Base-by-base conservation (phyloP, 495 filamentous ascomycete genomes). In the Glutinoglossum americanum region DNA sequence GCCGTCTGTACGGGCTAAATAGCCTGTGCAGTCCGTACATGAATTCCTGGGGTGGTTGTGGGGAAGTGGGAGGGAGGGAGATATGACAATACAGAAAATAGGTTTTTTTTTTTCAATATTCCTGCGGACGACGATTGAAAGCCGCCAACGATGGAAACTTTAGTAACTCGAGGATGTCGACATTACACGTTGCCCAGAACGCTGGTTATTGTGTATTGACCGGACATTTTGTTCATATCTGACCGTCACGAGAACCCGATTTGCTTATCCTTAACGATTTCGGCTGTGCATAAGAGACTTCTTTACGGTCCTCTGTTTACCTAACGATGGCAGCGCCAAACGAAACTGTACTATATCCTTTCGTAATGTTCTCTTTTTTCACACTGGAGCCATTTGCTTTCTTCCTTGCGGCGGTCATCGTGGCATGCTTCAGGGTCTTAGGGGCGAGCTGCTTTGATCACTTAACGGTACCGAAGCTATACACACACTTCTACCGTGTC, bases 201-300 rank as follows among this genome's bases (percentile, higher is more conserved):
- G 11, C 23, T 53, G 49, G 49, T 0, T 17, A 32, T 25, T 53
- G 28, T 49, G 25, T n/a, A 53, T 53, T 53, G 49, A 53, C 49
- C 7, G 2, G 25, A 30, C 49, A 53, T 32, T 17, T 53, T 53
- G 49, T 53, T 21, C 49, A 30, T 28, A 53, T 32, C 19, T 28
- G 17, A 53, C 15, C 49, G 49, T 30, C 49, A 53, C 49, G 49
- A 53, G 49, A n/a, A 32, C 49, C 28, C 49, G 49, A 28, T 53
- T 53, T 53, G 49, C 49, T 53, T 53, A 32, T 53, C 25, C 28
- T 28, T 32, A 53, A 53, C 26, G 49, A 53, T 53, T 53, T 53
- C 49, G 26, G 49, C 49, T 53, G 49, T 53, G 49, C 49, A 30
- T 53, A 53, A 53, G 26, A 25, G 49, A 21, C 19, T 28, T 30